Percentiles rank a stretch among this genome's conserved stretches.
These are phyloP conservation scores for Fallopia convolvulus DNA, from an alignment of 148 eudicot species.

Conservation along the genomic window DNA sequence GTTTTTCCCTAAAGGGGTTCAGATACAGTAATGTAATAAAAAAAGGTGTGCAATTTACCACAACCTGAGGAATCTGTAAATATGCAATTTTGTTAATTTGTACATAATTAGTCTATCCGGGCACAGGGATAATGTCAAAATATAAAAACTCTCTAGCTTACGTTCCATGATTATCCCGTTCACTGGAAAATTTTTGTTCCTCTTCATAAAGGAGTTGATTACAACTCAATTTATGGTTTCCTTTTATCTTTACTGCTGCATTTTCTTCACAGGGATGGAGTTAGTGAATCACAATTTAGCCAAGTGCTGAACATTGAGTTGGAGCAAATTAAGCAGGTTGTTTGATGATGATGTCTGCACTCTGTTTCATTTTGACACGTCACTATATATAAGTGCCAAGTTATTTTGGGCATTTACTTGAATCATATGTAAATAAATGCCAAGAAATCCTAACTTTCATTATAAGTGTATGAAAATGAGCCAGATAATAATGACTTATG, in stretches of 20 bases:
- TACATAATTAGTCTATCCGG: not conserved
- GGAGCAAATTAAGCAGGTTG: slow-evolving; percentile 84
- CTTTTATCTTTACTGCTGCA: not conserved
- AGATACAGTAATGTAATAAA: not conserved
- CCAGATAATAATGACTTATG: not conserved
- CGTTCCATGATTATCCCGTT: not conserved
- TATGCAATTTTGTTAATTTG: not conserved
- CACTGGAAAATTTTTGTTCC: not conserved
- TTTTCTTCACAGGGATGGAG: slow-evolving; percentile 65
- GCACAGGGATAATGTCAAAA: no score
- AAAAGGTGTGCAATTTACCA: not conserved
- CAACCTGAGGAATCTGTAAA: not conserved
- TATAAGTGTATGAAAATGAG: not conserved
- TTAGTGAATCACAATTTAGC: slow-evolving; percentile 71
- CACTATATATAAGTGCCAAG: not conserved
- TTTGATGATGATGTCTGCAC: not conserved
- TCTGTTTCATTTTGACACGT: not conserved
- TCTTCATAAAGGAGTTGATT: not conserved
- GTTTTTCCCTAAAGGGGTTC: not conserved
- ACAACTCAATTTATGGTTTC: not conserved
- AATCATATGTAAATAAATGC: not conserved
- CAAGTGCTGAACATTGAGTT: slow-evolving; percentile 76
- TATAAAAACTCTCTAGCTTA: no score
- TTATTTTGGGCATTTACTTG: not conserved
- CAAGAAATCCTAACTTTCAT: not conserved